Evolutionary conservation across 1,284 basidiomycete genomes (phyloP).

Genomic region (Sanguinoderma infundibulare): DNA sequence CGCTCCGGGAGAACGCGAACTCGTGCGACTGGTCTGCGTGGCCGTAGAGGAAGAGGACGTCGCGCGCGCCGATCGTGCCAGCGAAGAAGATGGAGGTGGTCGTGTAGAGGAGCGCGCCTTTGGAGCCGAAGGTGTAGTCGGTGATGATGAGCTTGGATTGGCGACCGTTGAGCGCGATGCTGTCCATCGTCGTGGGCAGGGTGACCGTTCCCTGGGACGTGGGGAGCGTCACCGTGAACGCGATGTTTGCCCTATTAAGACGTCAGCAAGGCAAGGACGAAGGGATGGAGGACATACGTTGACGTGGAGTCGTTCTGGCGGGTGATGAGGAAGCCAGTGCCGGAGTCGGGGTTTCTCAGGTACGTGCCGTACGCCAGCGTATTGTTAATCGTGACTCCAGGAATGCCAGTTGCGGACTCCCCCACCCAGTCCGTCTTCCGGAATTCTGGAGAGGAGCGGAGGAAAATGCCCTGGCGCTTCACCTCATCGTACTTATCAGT

Average conservation of each 20-base stretch:
- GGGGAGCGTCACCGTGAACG: conserved; percentile 61
- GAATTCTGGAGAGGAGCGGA: conserved; percentile 76
- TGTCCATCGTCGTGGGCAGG: conserved; percentile 54
- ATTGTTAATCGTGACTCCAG: conserved; percentile 51
- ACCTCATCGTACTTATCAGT: conserved; percentile 74
- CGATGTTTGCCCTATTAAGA: conserved; percentile 45
- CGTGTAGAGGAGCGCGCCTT: conserved; percentile 59
- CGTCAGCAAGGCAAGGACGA: background rate
- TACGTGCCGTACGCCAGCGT: conserved; percentile 61
- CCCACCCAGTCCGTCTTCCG: conserved; percentile 80
- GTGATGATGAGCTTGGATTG: conserved; percentile 73
- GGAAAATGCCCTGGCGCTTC: conserved; percentile 75
- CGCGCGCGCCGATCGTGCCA: conserved; percentile 65
- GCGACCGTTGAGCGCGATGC: conserved; percentile 65
- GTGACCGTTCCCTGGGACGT: conserved; percentile 53
- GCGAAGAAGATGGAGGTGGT: conserved; percentile 73
- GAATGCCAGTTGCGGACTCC: conserved; percentile 54
- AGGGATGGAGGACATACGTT: conserved; percentile 48
- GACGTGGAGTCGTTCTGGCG: conserved; percentile 72
- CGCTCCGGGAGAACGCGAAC: conserved; percentile 50
- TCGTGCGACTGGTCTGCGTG: conserved; percentile 65
- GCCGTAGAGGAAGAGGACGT: conserved; percentile 73
- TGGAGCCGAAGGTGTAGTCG: conserved; percentile 64
- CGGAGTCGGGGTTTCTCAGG: conserved; percentile 68
- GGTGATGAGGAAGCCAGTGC: conserved; percentile 70